Base-by-base conservation (phyloP, 192 early-diverging fungal genomes). In the Linderina pennispora region DNA sequence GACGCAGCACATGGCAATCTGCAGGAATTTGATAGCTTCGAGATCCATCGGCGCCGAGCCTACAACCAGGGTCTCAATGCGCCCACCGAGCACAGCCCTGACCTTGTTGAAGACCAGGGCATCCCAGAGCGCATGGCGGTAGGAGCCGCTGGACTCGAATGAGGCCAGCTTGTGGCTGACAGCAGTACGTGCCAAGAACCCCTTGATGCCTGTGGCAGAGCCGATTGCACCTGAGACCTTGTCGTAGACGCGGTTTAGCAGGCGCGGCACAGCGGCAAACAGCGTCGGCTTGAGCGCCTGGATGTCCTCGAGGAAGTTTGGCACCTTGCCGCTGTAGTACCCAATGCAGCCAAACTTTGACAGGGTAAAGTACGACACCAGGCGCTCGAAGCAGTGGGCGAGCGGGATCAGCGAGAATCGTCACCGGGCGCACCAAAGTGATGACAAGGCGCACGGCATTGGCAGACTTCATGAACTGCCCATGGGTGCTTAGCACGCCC, bases 61-160 rank as follows among this genome's bases (percentile, higher is more conserved):
- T 1, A 78, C 78, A 8, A 86, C 43, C 33, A 97, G 77, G 16
- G 75, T 85, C 83, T 17, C 86, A 8, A 87, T 48, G 16, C 69
- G 47, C 4, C 84, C 92, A 31, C 92, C 92, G 8, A 93, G 68
- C 28, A 77, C 45, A 14, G 63, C 63, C 37, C 81, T 81, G 19
- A 91, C 58, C 48, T 93, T 92, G 64, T 71, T 77, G 53, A 93
- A 95, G 5, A 95, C 46, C n/a, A 95, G 48, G 20, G 75, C 75
- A 53, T 95, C 92, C 90, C 90, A 95, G 18, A 95, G 42, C 13
- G 75, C 45, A 46, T 92, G 88, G 4, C 70, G 79, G 18, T 77
- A 47, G 0, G 78, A 62, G 14, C 80, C 77, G 32, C 67, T 55
- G 15, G 69, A 59, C 0, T 53, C 48, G 9, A 88, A 52, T n/a